phyloP scores from a whole-genome alignment of 805 yeast genomes.

The Teunomyces cretensis region DNA sequence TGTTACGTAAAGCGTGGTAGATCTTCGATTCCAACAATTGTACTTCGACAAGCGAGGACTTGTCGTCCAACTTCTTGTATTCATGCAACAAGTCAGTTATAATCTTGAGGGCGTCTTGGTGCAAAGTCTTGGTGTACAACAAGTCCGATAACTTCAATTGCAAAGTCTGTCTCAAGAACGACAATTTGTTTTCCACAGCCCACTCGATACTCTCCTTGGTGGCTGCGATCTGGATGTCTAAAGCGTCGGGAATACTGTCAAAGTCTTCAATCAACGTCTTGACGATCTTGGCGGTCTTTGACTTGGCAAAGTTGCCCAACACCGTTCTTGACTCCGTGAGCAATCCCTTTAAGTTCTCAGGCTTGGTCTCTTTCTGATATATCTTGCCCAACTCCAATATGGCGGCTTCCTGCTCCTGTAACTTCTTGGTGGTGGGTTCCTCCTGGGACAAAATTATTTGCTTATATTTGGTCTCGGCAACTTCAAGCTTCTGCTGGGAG shows the following conservation, averaged over 20 bases:
- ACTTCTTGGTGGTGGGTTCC: slow-evolving; percentile 21
- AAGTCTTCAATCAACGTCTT: slow-evolving; percentile 76
- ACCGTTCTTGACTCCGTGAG: slow-evolving; percentile 66
- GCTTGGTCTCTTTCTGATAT: slow-evolving; percentile 51
- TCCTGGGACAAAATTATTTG: slow-evolving; percentile 39
- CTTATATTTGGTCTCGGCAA: slow-evolving; percentile 62
- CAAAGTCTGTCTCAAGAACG: slow-evolving; percentile 84
- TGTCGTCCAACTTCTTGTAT: slow-evolving; percentile 92
- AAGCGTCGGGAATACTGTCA: slow-evolving; percentile 58
- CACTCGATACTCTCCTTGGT: slow-evolving; percentile 82
- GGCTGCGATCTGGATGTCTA: slow-evolving; percentile 70
- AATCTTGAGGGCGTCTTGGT: slow-evolving; percentile 68
- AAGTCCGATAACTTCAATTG: slow-evolving; percentile 80
- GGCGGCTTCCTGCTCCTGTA: slow-evolving; percentile 59
- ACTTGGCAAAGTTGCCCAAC: slow-evolving; percentile 83
- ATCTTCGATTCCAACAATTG: slow-evolving; percentile 88
- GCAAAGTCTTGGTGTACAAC: slow-evolving; percentile 63
- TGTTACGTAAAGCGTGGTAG: slow-evolving; percentile 86
- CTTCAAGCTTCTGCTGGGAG: slow-evolving; percentile 44
- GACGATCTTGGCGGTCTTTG: slow-evolving; percentile 91
- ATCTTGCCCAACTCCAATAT: slow-evolving; percentile 74
- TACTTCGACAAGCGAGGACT: slow-evolving; percentile 91
- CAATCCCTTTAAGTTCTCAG: slow-evolving; percentile 55
- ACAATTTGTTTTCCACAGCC: slow-evolving; percentile 79
- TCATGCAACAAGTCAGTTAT: slow-evolving; percentile 74